phyloP scores from a whole-genome alignment of 1,139 yeast species.

The Protomyces macrosporus region DNA sequence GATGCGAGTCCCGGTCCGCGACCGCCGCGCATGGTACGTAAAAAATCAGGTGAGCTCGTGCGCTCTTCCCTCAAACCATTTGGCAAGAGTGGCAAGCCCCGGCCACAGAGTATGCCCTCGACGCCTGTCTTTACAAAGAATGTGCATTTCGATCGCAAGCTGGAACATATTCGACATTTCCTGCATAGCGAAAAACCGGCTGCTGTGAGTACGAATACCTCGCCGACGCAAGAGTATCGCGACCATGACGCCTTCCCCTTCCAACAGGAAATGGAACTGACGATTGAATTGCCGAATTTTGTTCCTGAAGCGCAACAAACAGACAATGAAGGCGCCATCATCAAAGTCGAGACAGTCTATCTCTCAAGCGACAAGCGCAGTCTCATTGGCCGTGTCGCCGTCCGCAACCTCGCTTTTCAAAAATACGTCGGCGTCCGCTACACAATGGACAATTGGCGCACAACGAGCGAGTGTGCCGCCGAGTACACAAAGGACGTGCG shows the following conservation, averaged over 20 bases:
- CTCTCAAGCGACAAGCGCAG: conserved; percentile 53
- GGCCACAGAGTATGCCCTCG: conserved; percentile 61
- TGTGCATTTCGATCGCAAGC: conserved; percentile 68
- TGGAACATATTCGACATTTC: conserved; percentile 67
- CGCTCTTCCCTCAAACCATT: conserved; percentile 62
- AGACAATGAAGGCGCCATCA: conserved; percentile 36
- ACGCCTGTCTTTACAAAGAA: conserved; percentile 62
- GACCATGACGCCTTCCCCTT: conserved; percentile 29
- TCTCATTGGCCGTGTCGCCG: conserved; percentile 70
- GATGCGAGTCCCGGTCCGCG: conserved; percentile 4
- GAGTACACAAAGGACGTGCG: conserved; percentile 57
- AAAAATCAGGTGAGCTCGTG: conserved; percentile 75
- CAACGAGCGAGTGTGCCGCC: conserved; percentile 65
- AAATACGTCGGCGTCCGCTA: conserved; percentile 61
- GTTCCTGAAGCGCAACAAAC: conserved; percentile 38
- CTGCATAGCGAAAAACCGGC: conserved; percentile 65
- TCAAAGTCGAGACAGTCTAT: conserved; percentile 61
- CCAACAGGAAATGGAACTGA: conserved; percentile 45
- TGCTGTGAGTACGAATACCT: conserved; percentile 63
- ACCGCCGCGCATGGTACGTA: conserved; percentile 47
- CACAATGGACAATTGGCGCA: conserved; percentile 66
- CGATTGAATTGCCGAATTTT: conserved; percentile 49
- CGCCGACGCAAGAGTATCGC: conserved; percentile 45
- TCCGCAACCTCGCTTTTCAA: conserved; percentile 59
- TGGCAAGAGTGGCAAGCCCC: conserved; percentile 30